Evolutionary conservation across 192 early-diverging fungal species (phyloP).

Genomic region (Obelidium mucronatum): DNA sequence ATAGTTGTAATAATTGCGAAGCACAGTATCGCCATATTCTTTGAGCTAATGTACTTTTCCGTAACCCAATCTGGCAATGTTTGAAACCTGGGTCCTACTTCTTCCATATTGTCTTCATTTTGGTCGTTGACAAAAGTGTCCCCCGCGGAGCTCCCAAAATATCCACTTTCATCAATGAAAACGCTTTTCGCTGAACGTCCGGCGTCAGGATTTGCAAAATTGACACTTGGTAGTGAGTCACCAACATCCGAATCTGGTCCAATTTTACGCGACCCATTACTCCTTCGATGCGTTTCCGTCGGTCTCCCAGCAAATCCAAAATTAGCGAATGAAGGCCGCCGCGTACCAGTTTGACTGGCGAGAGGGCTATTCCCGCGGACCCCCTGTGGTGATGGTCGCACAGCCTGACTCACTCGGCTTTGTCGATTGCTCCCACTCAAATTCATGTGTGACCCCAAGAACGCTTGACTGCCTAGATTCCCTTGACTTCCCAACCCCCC

Average conservation of each 20-base stretch:
- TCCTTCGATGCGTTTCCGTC: background rate
- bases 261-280: background rate
- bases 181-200: conserved; percentile 25
- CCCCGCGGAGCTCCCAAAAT: background rate
- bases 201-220: background rate
- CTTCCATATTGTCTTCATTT: conserved; percentile 21
- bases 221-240: background rate
- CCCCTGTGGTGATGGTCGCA: too few species aligned
- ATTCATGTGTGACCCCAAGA: background rate
- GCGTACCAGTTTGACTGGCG: background rate
- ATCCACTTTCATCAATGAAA: conserved; percentile 22
- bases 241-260: background rate
- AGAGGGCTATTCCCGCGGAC: background rate
- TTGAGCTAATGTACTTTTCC: conserved; percentile 39
- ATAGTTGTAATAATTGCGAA: conserved; percentile 42
- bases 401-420: background rate
- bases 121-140: conserved; percentile 2
- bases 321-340: background rate
- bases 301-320: background rate
- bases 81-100: conserved; percentile 39
- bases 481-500: background rate
- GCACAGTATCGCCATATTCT: conserved; percentile 37
- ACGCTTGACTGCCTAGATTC: background rate
- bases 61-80: conserved; percentile 44
- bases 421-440: background rate